phyloP scores from a whole-genome alignment of 331 rosid species.

The Stylosanthes scabra region DNA sequence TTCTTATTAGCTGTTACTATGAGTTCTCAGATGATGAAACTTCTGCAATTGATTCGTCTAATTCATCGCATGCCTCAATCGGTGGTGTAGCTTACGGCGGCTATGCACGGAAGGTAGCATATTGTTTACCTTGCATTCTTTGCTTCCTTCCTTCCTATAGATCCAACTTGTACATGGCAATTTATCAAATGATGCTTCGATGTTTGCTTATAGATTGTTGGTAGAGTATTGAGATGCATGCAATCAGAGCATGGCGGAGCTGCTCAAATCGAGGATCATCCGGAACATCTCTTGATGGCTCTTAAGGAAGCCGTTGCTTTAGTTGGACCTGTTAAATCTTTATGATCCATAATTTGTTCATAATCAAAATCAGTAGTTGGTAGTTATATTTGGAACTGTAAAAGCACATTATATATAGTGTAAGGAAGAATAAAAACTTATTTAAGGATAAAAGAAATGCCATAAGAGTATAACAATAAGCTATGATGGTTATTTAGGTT shows the following conservation, averaged over 20 bases:
- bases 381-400: background rate
- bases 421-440: conserved; percentile 6
- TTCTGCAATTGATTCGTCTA: conserved; percentile 27
- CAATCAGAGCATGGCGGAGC: conserved; percentile 55
- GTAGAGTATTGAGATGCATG: conserved; percentile 76
- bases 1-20: conserved; percentile 16
- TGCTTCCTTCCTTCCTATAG: conserved; percentile 7
- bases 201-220: conserved; percentile 72
- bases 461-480: background rate
- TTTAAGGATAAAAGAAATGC: background rate
- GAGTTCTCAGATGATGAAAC: conserved; percentile 46
- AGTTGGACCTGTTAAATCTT: conserved; percentile 73
- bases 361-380: background rate
- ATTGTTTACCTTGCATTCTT: conserved; percentile 18
- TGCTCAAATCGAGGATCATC: conserved; percentile 63
- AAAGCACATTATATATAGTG: background rate
- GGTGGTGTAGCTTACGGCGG: conserved; percentile 93
- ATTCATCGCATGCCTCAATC: conserved; percentile 49
- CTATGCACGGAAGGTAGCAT: conserved; percentile 81
- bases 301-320: conserved; percentile 75
- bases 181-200: background rate
- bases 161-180: conserved; percentile 10
- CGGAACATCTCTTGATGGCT: conserved; percentile 72
- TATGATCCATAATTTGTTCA: conserved; percentile 34
- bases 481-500: no score